Base-by-base conservation (phyloP, 31 red algal genomes). In the Odonthalia washingtoniensis region DNA sequence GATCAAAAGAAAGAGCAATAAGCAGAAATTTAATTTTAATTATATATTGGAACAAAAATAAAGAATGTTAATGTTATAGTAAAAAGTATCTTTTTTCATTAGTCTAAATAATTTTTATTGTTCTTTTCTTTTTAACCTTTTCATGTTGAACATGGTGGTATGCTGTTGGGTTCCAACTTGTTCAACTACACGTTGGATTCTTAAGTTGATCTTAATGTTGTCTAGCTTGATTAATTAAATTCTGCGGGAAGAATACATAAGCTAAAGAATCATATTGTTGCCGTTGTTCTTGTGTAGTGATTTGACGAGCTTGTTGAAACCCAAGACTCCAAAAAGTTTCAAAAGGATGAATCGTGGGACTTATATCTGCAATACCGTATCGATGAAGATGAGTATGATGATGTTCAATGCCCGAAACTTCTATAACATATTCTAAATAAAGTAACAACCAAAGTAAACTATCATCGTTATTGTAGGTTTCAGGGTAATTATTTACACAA, bases 401-500 rank as follows among this genome's bases (percentile, higher is more conserved):
- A 21, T 9, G 21, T 14, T 57, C 49, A 57, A 57, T 9, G 9
- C 21, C 49, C 9, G 49, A 57, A 9, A 14, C 49, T 57, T 77
- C 41, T 30, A 83, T 45, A 57, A 94, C 31, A 61, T 90, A 89
- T 60, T 94, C 92, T 14, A 94, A 43, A 75, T 90, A 94, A 12
- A 94, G 61, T 9, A 89, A 41, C 21, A 89, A 65, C 92, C 92
- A 94, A n/a, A 86, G 62, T 28, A 94, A 75, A 3, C 86, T 89
- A 65, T 94, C 92, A 67, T 94, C 92, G 14, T 40, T 61, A n/a
- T 86, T 70, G 77, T 65, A 94, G 14, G 66, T 32, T 16, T 46
- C 18, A 6, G 41, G 32, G 57, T 85, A 57, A 27, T 28, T 33
- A 4, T 63, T 28, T 2, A 75, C 88, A 37, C 41, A 62, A 79